These are phyloP conservation scores for Acer saccharum DNA, from an alignment of 345 rosid genomes.

Conservation along the genomic window DNA sequence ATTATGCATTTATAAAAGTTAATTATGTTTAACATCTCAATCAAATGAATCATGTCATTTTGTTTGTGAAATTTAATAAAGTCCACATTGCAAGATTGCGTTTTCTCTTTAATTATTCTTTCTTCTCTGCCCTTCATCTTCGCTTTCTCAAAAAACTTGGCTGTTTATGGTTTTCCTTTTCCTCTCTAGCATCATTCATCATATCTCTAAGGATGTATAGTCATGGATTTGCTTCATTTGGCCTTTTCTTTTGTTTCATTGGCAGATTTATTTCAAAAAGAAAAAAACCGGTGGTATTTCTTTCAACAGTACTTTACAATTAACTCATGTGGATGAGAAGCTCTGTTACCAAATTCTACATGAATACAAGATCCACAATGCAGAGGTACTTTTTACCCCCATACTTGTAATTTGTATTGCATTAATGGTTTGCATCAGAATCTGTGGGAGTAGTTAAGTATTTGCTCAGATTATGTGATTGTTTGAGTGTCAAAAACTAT, in stretches of 20 bases:
- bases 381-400: conserved; percentile 63
- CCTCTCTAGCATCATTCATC: neutral
- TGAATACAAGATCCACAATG: conserved; percentile 99
- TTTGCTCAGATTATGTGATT: neutral
- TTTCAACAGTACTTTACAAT: conserved; percentile 83
- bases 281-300: conserved; percentile 98
- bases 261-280: conserved; percentile 93
- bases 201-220: neutral
- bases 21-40: neutral
- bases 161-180: neutral
- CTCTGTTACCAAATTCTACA: conserved; percentile 98
- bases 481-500: neutral
- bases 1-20: neutral
- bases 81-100: neutral
- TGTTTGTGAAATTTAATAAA: neutral
- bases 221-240: conserved; percentile 13
- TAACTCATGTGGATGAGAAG: conserved; percentile 96
- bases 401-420: conserved; percentile 9
- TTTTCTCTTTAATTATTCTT: neutral
- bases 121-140: conserved; percentile 2
- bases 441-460: conserved; percentile 1
- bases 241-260: conserved; percentile 24
- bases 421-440: neutral
- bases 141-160: neutral
- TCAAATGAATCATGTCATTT: neutral